These are phyloP conservation scores for Pleurotus salmoneostramineus DNA, from an alignment of 768 basidiomycete genomes.

Conservation along the genomic window DNA sequence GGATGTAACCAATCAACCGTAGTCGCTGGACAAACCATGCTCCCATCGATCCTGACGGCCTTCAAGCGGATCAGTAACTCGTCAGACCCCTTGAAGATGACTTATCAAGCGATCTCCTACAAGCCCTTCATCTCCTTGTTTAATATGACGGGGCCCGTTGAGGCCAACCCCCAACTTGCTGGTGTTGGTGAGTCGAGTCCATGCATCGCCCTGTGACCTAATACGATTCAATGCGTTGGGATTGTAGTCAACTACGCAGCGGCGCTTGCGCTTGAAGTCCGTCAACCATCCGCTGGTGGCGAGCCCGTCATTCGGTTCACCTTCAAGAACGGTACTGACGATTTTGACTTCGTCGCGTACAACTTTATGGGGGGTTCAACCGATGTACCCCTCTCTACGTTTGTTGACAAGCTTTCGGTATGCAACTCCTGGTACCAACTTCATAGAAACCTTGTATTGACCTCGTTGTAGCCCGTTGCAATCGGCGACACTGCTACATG, in stretches of 20 bases:
- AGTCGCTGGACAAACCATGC: constrained; percentile 68
- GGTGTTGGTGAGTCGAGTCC: constrained; percentile 45
- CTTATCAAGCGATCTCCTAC: constrained; percentile 62
- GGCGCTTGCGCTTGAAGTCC: constrained; percentile 55
- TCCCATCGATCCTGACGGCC: constrained; percentile 55
- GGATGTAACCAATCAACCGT: not conserved
- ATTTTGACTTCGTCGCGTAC: constrained; percentile 42
- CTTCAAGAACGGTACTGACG: constrained; percentile 66
- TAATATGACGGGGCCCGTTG: constrained; percentile 64
- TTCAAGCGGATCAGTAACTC: constrained; percentile 47
- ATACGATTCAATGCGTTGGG: not conserved
- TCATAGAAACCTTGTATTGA: not conserved
- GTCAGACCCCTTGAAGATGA: constrained; percentile 51
- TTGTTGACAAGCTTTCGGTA: constrained; percentile 38
- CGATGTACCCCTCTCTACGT: constrained; percentile 52
- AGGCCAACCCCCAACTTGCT: constrained; percentile 47
- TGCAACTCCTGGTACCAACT: constrained; percentile 3
- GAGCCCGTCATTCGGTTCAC: constrained; percentile 57
- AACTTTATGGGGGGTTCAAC: constrained; percentile 37
- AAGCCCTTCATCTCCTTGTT: constrained; percentile 78
- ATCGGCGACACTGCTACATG: constrained; percentile 52
- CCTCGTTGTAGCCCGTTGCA: constrained; percentile 33
- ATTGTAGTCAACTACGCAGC: constrained; percentile 58
- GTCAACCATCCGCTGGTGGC: constrained; percentile 37
- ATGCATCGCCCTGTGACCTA: not conserved